Conservation (phyloP, 2,329 filamentous ascomycete genomes). For the Calonectria montana region DNA sequence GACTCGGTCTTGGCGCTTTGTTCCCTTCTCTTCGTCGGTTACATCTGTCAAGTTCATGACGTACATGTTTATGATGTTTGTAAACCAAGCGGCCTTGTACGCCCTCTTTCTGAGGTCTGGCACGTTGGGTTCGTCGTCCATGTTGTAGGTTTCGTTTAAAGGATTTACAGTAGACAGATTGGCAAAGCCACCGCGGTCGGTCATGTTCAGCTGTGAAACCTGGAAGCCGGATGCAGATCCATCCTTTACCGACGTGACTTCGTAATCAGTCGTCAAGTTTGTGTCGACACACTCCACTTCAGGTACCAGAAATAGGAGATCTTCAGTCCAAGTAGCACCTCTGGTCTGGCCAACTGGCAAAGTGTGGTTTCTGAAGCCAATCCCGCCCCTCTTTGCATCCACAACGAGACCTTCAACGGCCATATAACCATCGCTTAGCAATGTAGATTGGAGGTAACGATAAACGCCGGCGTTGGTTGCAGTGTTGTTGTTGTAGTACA, state of each 20-base stretch:
- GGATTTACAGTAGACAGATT: slow-evolving; percentile 51
- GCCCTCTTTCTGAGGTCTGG: slow-evolving; percentile 53
- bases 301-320: slow-evolving; percentile 60
- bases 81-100: slow-evolving; percentile 56
- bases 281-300: slow-evolving; percentile 56
- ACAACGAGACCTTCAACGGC: slow-evolving; percentile 58
- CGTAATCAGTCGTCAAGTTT: slow-evolving; percentile 56
- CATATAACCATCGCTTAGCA: slow-evolving; percentile 47
- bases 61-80: slow-evolving; percentile 53
- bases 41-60: slow-evolving; percentile 53
- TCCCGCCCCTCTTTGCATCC: slow-evolving; percentile 52
- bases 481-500: slow-evolving; percentile 45
- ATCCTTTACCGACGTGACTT: slow-evolving; percentile 33
- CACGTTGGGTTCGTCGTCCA: slow-evolving; percentile 48
- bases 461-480: slow-evolving; percentile 42
- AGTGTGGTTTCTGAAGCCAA: slow-evolving; percentile 60
- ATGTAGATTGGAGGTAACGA: slow-evolving; percentile 36
- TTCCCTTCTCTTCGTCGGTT: slow-evolving; percentile 15
- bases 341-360: slow-evolving; percentile 45
- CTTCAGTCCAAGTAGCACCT: slow-evolving; percentile 58
- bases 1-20: slow-evolving; percentile 22
- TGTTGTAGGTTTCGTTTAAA: slow-evolving; percentile 40
- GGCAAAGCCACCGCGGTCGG: slow-evolving; percentile 57
- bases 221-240: slow-evolving; percentile 9
- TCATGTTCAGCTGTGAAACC: slow-evolving; percentile 44